Percentiles rank a stretch among this genome's conserved stretches.
Evolutionary conservation across 2,329 filamentous ascomycete genomes (phyloP).

Genomic region (Leptographium radiaticola): DNA sequence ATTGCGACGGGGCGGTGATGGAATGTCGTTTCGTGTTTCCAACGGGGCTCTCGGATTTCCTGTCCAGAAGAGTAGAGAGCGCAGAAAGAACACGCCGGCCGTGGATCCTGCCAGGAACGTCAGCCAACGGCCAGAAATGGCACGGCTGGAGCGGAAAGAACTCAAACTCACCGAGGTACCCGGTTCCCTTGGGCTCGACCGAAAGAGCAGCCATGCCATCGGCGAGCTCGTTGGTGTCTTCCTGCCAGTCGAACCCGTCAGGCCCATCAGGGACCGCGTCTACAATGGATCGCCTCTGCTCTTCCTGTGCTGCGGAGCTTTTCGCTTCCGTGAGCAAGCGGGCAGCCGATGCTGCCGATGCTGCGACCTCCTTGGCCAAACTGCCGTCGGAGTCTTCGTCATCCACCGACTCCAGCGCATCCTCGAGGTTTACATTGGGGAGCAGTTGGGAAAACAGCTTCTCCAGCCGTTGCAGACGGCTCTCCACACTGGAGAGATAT

Average conservation of each 20-base stretch:
- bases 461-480: neutral
- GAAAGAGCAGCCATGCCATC: conserved; percentile 5
- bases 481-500: neutral
- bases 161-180: conserved; percentile 1
- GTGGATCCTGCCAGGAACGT: neutral
- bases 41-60: neutral
- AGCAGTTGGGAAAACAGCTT: conserved; percentile 1
- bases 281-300: neutral
- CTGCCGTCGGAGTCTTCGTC: neutral
- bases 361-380: neutral
- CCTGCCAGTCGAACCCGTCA: conserved; percentile 5
- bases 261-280: conserved; percentile 2
- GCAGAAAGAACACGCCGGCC: conserved; percentile 4
- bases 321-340: too few relatives aligned
- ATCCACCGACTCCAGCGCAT: neutral
- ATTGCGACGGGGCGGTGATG: neutral
- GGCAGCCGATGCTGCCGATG: neutral
- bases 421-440: neutral
- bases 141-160: too few relatives aligned
- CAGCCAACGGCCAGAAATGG: neutral
- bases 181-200: conserved; percentile 3
- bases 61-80: conserved; percentile 2
- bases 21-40: neutral
- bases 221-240: conserved; percentile 4
- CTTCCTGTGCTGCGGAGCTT: neutral